Conservation (phyloP, 768 basidiomycete genomes). For the Lentinula lateritia region DNA sequence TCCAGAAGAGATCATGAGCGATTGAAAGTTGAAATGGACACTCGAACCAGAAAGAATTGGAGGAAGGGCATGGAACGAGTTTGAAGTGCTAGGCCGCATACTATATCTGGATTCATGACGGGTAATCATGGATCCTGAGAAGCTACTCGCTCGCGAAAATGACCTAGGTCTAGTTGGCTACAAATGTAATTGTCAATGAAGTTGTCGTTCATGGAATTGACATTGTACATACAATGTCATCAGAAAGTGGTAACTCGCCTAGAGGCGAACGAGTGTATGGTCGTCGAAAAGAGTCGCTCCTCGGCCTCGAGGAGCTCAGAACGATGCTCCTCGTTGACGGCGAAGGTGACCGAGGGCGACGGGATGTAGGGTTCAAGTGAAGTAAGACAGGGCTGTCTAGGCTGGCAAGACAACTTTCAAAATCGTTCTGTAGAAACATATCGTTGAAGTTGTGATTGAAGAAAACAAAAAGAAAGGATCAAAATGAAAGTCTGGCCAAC, state of each 20-base stretch:
- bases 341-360: not conserved
- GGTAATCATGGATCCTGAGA: not conserved
- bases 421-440: not conserved
- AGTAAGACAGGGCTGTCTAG: not conserved
- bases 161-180: conserved; percentile 1
- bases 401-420: conserved; percentile 2
- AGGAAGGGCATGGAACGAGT: conserved; percentile 3
- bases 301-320: not conserved
- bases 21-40: conserved; percentile 15
- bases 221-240: not conserved
- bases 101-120: not conserved
- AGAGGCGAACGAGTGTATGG: conserved; percentile 2
- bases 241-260: not conserved
- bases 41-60: conserved; percentile 5
- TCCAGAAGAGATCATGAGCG: conserved; percentile 5
- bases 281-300: conserved; percentile 1
- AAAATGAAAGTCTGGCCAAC: too few species aligned
- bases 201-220: not conserved
- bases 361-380: not conserved
- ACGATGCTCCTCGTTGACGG: not conserved
- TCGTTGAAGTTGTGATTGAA: not conserved
- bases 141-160: conserved; percentile 4
- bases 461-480: not conserved
- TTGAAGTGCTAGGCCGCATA: not conserved
- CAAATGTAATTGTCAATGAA: not conserved